Evolutionary conservation across 140 eudicot genomes (phyloP), one percentile per base, ranked within the genome.

Genomic region (Cichorium intybus): DNA sequence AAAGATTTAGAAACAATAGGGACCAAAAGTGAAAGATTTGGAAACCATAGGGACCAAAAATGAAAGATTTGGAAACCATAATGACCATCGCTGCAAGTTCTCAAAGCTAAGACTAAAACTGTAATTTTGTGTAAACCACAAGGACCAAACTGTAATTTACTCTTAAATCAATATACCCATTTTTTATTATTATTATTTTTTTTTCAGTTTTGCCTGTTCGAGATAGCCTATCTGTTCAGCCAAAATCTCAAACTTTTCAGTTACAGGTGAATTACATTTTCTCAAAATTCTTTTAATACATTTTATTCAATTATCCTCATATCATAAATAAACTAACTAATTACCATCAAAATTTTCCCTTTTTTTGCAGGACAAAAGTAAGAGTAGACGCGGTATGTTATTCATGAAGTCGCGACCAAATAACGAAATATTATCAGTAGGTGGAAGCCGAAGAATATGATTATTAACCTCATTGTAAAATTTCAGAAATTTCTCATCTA

Each of bases 231-330:
- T 49, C 86, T 24, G 56, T 72, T 45, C 41, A 68, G 64, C 75
- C 87, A 27, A 84, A 74, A 70, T 34, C 81, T 15, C 74, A 74
- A 65, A 24, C 70, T 28, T 90, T 82, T 71, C 89, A 70, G 33
- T 78, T 90, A 72, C 85, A 79, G 87, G 95, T 90, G 46, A 81
- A 34, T 51, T 24, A 16, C n/a, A 16, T 24, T 41, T 71, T 17
- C 37, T 21, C 17, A 10, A 10, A 9, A 55, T 60, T 48, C 17
- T 20, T 60, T 29, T 34, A 45, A 6, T 5, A 28, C 18, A 7
- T 14, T 29, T 31, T 33, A 15, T 31, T n/a, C 14, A 20, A 47
- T 27, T 4, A 24, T 24, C 20, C 35, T 34, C 0, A 0, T 34
- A 27, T 27, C 24, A 43, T 7, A 17, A 8, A 26, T 27, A 59